Percentiles rank a stretch among this genome's conserved stretches.
Conservation (phyloP, 371 early-diverging fungal genomes). For the Rhizopus delemar region DNA sequence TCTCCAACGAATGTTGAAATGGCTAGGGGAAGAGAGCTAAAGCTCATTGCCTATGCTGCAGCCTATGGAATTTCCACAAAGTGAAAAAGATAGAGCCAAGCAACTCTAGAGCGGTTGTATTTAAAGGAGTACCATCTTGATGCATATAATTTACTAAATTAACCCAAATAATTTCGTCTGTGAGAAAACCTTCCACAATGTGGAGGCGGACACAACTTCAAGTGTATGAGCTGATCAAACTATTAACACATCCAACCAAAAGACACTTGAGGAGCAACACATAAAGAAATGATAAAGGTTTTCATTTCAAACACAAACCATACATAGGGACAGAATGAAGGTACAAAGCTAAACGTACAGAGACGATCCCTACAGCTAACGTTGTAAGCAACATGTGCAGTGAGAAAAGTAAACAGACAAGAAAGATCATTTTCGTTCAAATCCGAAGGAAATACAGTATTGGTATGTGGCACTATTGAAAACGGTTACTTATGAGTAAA, state of each 20-base stretch:
- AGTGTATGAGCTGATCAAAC: conserved; percentile 12
- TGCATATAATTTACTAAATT: conserved; percentile 11
- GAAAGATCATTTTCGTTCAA: conserved; percentile 10
- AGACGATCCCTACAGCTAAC: conserved; percentile 3
- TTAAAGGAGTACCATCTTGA: conserved; percentile 10
- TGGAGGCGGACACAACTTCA: not conserved
- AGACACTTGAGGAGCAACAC: conserved; percentile 9
- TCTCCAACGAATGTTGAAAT: conserved; percentile 12
- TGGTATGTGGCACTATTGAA: conserved; percentile 16
- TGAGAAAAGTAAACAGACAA: conserved; percentile 6
- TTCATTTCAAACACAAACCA: conserved; percentile 11
- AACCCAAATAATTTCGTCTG: conserved; percentile 7
- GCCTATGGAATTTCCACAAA: conserved; percentile 12
- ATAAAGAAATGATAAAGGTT: conserved; percentile 9
- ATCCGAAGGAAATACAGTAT: conserved; percentile 12
- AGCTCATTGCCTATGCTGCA: conserved; percentile 7
- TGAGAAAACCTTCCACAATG: not conserved
- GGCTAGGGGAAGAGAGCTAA: conserved; percentile 10
- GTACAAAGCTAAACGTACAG: conserved; percentile 3
- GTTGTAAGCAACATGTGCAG: conserved; percentile 8
- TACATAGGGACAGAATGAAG: conserved; percentile 8
- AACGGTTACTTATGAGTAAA: conserved; percentile 1
- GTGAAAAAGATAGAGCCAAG: conserved; percentile 10
- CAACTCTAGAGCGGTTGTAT: too few species aligned
- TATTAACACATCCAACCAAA: conserved; percentile 8